Evolutionary conservation across 2,329 filamentous ascomycete species (phyloP).

Genomic region (Stylonectria norvegica): DNA sequence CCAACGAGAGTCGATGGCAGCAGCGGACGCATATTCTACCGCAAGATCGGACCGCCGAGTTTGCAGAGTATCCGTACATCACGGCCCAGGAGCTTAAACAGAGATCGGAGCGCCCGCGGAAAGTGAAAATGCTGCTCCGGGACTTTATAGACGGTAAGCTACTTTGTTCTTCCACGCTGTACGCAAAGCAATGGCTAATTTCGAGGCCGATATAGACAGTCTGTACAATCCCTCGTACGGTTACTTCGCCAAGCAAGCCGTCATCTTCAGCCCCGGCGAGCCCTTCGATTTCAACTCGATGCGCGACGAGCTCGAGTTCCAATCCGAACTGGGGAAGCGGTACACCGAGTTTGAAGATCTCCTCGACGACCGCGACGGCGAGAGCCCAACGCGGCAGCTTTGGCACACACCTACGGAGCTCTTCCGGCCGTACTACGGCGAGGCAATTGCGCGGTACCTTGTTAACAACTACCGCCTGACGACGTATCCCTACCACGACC

Average conservation of each 20-base stretch:
- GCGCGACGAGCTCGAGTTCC: slow-evolving; percentile 81
- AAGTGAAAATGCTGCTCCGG: slow-evolving; percentile 94
- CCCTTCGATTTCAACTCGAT: slow-evolving; percentile 85
- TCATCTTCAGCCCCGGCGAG: slow-evolving; percentile 89
- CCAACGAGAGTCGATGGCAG: slow-evolving; percentile 75
- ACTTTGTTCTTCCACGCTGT: slow-evolving; percentile 11
- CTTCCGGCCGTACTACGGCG: slow-evolving; percentile 93
- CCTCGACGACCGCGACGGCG: slow-evolving; percentile 66
- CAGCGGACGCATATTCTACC: slow-evolving; percentile 75
- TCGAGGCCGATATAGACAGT: slow-evolving; percentile 58
- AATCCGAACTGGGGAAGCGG: slow-evolving; percentile 68
- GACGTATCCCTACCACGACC: slow-evolving; percentile 90
- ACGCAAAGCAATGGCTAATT: slow-evolving; percentile 16
- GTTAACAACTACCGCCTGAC: slow-evolving; percentile 94
- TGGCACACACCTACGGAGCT: slow-evolving; percentile 99
- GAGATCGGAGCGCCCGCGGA: slow-evolving; percentile 71
- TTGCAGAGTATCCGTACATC: slow-evolving; percentile 76
- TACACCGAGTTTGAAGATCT: slow-evolving; percentile 89
- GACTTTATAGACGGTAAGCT: slow-evolving; percentile 90
- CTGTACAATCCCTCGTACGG: slow-evolving; percentile 93
- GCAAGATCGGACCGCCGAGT: slow-evolving; percentile 75
- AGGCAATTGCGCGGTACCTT: slow-evolving; percentile 93
- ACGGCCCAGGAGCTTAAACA: slow-evolving; percentile 74
- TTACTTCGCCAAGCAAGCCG: slow-evolving; percentile 94
- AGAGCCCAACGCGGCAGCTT: slow-evolving; percentile 75